Evolutionary conservation across 441 rosid genomes (phyloP).

Genomic region (Syzygium syzygioides): DNA sequence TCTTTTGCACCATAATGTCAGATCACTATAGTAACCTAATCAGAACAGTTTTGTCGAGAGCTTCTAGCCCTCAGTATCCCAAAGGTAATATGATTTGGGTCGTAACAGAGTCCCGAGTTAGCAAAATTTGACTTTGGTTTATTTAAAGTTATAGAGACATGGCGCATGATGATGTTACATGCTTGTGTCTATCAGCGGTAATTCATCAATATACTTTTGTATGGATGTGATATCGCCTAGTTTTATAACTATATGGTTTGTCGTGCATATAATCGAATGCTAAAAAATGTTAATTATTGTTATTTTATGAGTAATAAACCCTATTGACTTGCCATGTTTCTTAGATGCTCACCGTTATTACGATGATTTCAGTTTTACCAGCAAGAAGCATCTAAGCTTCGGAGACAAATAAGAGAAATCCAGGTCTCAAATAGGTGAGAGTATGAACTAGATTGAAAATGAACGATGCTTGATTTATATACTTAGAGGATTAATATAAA

Average conservation of each 20-base stretch:
- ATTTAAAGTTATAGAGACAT: neutral
- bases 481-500: neutral
- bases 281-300: neutral
- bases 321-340: neutral
- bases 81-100: neutral
- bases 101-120: neutral
- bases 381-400: constrained; percentile 80
- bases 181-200: neutral
- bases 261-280: neutral
- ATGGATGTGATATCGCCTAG: neutral
- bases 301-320: neutral
- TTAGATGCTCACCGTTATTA: neutral
- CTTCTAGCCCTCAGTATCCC: neutral
- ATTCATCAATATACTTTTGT: neutral
- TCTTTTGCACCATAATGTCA: neutral
- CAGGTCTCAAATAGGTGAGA: constrained; percentile 67
- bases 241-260: neutral
- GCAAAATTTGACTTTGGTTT: neutral
- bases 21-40: neutral
- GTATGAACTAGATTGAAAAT: neutral
- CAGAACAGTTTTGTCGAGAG: neutral
- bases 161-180: neutral
- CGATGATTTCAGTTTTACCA: constrained; percentile 52
- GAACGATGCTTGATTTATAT: neutral
- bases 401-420: constrained; percentile 69